These are phyloP conservation scores for Microcos paniculata DNA, from an alignment of 345 rosid species.

Conservation along the genomic window DNA sequence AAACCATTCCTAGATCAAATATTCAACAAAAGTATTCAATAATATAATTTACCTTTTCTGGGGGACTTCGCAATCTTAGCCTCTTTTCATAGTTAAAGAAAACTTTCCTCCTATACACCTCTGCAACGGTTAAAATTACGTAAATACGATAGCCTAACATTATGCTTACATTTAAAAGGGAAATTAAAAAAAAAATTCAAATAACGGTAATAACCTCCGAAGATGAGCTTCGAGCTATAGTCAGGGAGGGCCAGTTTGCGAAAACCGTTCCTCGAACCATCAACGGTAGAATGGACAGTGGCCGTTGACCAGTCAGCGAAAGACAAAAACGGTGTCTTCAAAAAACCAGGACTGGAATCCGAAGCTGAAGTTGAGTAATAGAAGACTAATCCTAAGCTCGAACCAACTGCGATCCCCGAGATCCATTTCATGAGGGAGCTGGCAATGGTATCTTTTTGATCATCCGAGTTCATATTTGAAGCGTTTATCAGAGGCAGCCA, in stretches of 20 bases:
- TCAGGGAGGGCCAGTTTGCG: conserved; percentile 67
- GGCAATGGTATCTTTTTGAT: not conserved
- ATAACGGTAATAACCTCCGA: conserved; percentile 49
- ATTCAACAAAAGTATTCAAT: not conserved
- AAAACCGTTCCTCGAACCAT: conserved; percentile 29
- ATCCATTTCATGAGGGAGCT: conserved; percentile 45
- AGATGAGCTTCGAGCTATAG: conserved; percentile 50
- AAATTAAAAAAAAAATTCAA: not conserved
- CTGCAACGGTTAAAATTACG: conserved; percentile 35
- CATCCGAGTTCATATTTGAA: conserved; percentile 17
- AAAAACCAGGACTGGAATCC: conserved; percentile 30
- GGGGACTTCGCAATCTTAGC: conserved; percentile 82
- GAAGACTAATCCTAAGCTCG: conserved; percentile 57
- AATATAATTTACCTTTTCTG: conserved; percentile 71
- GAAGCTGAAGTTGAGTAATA: conserved; percentile 33
- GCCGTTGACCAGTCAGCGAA: conserved; percentile 49
- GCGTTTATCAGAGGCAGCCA: conserved; percentile 25
- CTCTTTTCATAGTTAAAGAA: conserved; percentile 98
- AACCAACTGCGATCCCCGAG: conserved; percentile 51
- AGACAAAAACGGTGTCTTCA: conserved; percentile 32
- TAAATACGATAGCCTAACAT: not conserved
- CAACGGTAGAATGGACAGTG: conserved; percentile 24
- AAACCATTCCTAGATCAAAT: not conserved
- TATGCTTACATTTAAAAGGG: not conserved
- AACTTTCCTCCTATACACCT: conserved; percentile 73